Base-by-base conservation (phyloP, 768 basidiomycete genomes). In the Boletus subcaerulescens region DNA sequence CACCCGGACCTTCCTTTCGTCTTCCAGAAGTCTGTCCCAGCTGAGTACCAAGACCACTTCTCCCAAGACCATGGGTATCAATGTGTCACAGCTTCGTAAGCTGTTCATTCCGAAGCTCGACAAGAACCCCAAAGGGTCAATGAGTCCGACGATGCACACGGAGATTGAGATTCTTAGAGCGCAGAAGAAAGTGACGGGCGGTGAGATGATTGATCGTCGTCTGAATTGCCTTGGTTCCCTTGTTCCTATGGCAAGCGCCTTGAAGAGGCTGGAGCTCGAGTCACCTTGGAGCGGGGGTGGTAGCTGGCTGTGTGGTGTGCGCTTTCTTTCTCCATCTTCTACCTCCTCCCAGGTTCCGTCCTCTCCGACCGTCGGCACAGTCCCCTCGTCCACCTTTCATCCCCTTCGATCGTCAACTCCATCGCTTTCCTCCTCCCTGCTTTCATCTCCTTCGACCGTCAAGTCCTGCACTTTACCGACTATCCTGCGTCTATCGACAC, bases 111-210 rank as follows among this genome's bases (percentile, higher is more conserved):
- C 64, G 4, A n/a, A 49, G 18, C 58, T 57, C 13, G 54, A 52
- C 15, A 29, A 48, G 31, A 31, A 36, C 1, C 17, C 11, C 13
- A 52, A 53, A 20, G 39, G 10, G 3, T 49, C 45, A 14, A 55
- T 7, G 32, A 50, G 58, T 33, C 26, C 40, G 1, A 18, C 15
- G 20, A 55, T 50, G 9, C 52, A 50, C 18, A 54, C 48, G 1
- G 57, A 55, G 42, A 53, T 64, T 17, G 50, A 59, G 41, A 39
- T 59, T 14, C 46, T 49, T 0, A 24, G 57, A n/a, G 26, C 47
- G 7, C 52, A 5, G 45, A 60, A 29, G 50, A 56, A 45, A 31
- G 55, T 45, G 20, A 55, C 40, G 0, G 33, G 40, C 17, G 20
- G 40, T 31, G 26, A 48, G 17, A 15, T 44, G 22, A 43, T 33